Base-by-base conservation (phyloP, 2,329 filamentous ascomycete genomes). In the Didymella sp. region DNA sequence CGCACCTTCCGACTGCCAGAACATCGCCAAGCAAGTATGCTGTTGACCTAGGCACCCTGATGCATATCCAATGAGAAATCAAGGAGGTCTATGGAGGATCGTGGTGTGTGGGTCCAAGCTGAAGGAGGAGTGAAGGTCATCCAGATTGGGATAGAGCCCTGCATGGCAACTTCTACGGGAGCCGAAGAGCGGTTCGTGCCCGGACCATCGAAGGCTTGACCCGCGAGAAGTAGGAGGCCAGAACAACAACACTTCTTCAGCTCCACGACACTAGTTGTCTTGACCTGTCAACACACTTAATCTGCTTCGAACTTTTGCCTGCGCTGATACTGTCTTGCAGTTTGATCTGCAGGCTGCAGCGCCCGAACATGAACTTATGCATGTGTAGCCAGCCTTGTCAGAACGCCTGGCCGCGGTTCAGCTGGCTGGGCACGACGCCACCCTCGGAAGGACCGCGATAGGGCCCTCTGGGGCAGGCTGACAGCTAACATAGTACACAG, bases 381-480 rank as follows among this genome's bases (percentile, higher is more conserved):
- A 48, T 43, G 19, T 35, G 38, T 43, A 48, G 45, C 38, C 38
- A 55, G 40, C 51, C 51, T 49, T 27, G 22, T 43, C 30, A 21
- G 8, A 17, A 12, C 24, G 17, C 43, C 37, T 43, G 31, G 13
- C 19, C 19, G 31, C 24, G 35, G 17, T 55, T 45, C 51, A 55
- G 45, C 51, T 49, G 51, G 22, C 38, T 55, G 3, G 24, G 51
- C 45, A 30, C 43, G 13, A 40, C 44, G 38, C 51, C 51, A 55
- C 45, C n/a, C 40, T 40, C 51, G 51, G 51, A 37, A 24, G n/a
- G 30, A 24, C 51, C 44, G 51, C 51, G 19, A 44, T 25, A 49
- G 38, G 51, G 51, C 40, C 40, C 40, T 38, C 25, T n/a, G 37
- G 24, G 9, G 8, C n/a, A 37, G 28, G 4, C 30, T 55, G 37